A percentile compares a stretch with the other conserved stretches of the same genome.
These are phyloP conservation scores for Tuctoria greenei DNA, from an alignment of 176 grass and related monocot genomes.

Conservation along the genomic window DNA sequence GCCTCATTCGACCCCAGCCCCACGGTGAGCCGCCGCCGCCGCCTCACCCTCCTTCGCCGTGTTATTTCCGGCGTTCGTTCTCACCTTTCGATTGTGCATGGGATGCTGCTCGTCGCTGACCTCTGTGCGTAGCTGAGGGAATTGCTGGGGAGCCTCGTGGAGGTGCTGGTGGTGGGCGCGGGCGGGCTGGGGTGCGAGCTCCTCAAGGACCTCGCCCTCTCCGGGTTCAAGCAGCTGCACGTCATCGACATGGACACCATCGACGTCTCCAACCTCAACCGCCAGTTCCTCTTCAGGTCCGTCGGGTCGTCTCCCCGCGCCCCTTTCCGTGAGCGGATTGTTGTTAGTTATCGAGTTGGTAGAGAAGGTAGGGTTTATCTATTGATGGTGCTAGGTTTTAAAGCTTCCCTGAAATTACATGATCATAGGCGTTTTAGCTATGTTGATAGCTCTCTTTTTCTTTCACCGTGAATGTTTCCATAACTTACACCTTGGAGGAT, in stretches of 20 bases:
- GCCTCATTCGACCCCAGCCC: conserved; percentile 58
- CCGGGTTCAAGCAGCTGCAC: conserved; percentile 89
- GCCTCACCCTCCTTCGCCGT: background rate
- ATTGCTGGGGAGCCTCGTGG: conserved; percentile 60
- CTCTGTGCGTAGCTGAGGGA: conserved; percentile 67
- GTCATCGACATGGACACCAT: conserved; percentile 99
- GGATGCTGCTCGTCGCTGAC: background rate
- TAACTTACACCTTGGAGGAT: background rate
- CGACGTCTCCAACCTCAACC: conserved; percentile 95
- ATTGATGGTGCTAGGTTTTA: background rate
- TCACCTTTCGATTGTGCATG: background rate
- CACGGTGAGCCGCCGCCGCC: conserved; percentile 50
- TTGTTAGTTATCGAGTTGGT: background rate
- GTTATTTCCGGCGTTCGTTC: background rate
- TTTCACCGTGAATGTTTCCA: background rate
- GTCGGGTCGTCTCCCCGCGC: background rate
- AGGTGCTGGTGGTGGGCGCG: conserved; percentile 85
- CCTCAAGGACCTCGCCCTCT: conserved; percentile 94
- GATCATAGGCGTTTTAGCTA: background rate
- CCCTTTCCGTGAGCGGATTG: background rate
- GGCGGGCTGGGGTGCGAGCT: conserved; percentile 93
- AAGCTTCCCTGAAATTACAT: conserved; percentile 10
- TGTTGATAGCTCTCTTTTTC: background rate
- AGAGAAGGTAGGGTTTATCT: conserved; percentile 14
- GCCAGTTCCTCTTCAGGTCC: conserved; percentile 99